Evolutionary conservation across 768 basidiomycete genomes (phyloP).

Genomic region (Gyrodon lividus): DNA sequence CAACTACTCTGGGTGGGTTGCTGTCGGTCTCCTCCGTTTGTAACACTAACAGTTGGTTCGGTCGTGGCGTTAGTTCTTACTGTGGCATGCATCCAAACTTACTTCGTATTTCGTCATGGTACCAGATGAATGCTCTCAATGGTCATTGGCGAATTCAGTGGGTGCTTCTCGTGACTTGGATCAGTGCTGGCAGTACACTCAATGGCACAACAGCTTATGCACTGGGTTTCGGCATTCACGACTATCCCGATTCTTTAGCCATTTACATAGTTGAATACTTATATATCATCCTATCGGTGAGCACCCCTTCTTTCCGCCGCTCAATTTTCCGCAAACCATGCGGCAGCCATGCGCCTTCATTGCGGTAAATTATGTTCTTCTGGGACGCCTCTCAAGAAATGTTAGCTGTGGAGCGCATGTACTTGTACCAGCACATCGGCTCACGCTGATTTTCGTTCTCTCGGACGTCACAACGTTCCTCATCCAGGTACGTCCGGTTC

Average conservation of each 20-base stretch:
- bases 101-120: slow-evolving; percentile 40
- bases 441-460: slow-evolving; percentile 55
- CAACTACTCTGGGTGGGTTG: slow-evolving; percentile 43
- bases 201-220: slow-evolving; percentile 42
- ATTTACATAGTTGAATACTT: slow-evolving; percentile 55
- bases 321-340: neutral
- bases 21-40: neutral
- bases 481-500: slow-evolving; percentile 43
- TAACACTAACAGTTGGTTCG: neutral
- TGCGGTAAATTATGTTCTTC: slow-evolving; percentile 60
- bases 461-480: slow-evolving; percentile 63
- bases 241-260: slow-evolving; percentile 47
- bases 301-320: neutral
- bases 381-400: slow-evolving; percentile 54
- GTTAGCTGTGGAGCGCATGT: slow-evolving; percentile 47
- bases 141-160: slow-evolving; percentile 55
- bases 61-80: slow-evolving; percentile 33
- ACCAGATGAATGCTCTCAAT: slow-evolving; percentile 59
- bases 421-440: slow-evolving; percentile 44
- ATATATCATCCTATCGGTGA: slow-evolving; percentile 52
- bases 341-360: slow-evolving; percentile 69
- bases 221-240: slow-evolving; percentile 49
- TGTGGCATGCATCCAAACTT: slow-evolving; percentile 42
- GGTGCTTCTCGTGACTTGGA: slow-evolving; percentile 17
- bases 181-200: neutral